Base-by-base conservation (phyloP, 768 basidiomycete genomes). In the Mycena latifolia region DNA sequence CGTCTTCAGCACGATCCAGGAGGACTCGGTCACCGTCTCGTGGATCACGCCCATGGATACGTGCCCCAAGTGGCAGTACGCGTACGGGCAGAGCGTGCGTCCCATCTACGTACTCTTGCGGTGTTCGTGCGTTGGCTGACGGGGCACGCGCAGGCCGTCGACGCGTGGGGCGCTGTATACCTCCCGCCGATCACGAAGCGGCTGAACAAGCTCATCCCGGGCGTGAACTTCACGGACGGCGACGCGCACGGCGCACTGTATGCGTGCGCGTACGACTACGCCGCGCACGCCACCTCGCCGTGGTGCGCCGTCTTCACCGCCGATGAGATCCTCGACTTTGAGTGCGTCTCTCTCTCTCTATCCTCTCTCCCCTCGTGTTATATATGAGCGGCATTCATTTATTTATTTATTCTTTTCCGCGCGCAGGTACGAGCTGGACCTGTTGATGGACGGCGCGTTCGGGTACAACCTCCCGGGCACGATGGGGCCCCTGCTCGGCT, bases 31-130 rank as follows among this genome's bases (percentile, higher is more conserved):
- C 55, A 78, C 79, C n/a, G 72, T 77, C 22, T 78, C 79, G 43
- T 82, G 80, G 79, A 80, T 84, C 64, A 82, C 75, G 33, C 82
- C 80, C 28, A 79, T 79, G 79, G 72, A 75, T 57, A 80, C 77
- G 20, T 83, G 82, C 69, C 71, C 76, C 27, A 69, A 74, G n/a
- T 80, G 77, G 73, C 33, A 75, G 66, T 78, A 78, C 66, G 66
- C 50, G 37, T 77, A 71, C 54, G 77, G 77, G 18, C 73, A 73
- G 63, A 75, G 73, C 69, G 74, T 75, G n/a, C 14, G 69, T 61
- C n/a, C n/a, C n/a, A n/a, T n/a, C n/a, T n/a, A n/a, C n/a, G n/a
- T n/a, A n/a, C n/a, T n/a, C n/a, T 33, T 33, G 31, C 15, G 24
- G 22, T 22, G 20, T 66, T 50, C 11, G n/a, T 37, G 14, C 14